These are phyloP conservation scores for Castanopsis chinensis DNA, from an alignment of 306 rosid species.

Conservation along the genomic window DNA sequence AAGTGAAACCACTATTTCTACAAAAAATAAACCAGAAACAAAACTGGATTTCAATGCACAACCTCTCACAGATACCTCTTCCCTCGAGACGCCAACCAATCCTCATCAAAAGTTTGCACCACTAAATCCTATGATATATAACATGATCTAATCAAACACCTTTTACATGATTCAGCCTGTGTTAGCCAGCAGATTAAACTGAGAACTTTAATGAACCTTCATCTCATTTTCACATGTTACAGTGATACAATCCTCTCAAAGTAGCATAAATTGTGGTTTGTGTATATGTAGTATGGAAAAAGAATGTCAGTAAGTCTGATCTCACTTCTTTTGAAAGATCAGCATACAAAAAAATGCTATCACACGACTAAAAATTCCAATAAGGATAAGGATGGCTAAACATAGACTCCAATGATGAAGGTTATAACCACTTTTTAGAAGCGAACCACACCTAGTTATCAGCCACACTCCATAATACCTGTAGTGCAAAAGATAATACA, in stretches of 20 bases:
- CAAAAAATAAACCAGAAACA: too few species aligned
- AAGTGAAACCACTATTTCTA: too few species aligned
- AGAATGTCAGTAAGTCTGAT: background rate
- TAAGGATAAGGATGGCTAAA: slow-evolving; percentile 51
- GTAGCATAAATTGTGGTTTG: too few species aligned
- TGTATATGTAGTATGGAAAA: too few species aligned
- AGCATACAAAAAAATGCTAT: slow-evolving; percentile 69
- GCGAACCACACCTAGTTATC: slow-evolving; percentile 75
- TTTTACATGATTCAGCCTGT: slow-evolving; percentile 2
- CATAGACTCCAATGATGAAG: slow-evolving; percentile 84
- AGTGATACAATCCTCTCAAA: too few species aligned
- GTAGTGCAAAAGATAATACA: slow-evolving; percentile 12
- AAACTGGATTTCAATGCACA: too few species aligned
- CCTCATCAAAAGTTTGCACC: background rate
- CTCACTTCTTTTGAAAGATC: slow-evolving; percentile 66
- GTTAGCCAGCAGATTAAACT: slow-evolving; percentile 3
- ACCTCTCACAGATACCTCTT: too few species aligned
- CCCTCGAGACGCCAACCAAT: background rate
- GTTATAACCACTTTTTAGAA: slow-evolving; percentile 58
- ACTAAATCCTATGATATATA: background rate
- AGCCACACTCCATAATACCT: slow-evolving; percentile 97
- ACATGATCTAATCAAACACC: background rate
- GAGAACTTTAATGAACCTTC: too few species aligned
- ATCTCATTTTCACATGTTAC: too few species aligned
- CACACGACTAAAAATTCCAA: slow-evolving; percentile 56